Percentiles rank a stretch among this genome's conserved stretches.
Conservation (phyloP, 1,139 yeast species). For the Diutina pseudorugosa region DNA sequence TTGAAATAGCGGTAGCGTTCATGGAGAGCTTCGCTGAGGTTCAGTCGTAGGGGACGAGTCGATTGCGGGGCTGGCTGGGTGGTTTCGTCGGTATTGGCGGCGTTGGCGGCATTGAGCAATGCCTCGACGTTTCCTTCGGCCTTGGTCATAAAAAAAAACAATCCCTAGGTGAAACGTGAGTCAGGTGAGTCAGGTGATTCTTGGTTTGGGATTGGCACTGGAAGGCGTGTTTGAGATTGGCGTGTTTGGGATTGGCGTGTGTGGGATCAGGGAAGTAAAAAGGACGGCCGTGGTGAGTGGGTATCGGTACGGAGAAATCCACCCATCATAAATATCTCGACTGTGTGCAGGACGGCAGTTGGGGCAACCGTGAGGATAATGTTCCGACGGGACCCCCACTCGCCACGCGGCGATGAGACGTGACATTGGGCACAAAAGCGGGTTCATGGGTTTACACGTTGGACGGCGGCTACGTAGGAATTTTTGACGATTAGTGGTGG, state of each 20-base stretch:
- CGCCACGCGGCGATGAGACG: not conserved
- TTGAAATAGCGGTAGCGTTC: conserved; percentile 1
- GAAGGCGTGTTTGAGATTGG: not conserved
- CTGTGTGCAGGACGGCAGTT: not conserved
- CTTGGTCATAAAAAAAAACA: not conserved
- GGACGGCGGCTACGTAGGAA: no score
- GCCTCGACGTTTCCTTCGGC: conserved; percentile 4
- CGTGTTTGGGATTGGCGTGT: not conserved
- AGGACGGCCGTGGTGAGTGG: no score
- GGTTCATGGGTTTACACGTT: no score
- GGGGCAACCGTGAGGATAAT: no score
- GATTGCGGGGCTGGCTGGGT: not conserved
- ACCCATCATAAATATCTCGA: not conserved
- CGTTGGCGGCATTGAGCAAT: not conserved
- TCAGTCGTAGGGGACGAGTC: not conserved
- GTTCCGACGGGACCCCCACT: not conserved
- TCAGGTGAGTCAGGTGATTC: no score
- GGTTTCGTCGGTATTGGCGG: not conserved
- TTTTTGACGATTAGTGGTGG: no score
- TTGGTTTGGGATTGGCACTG: not conserved
- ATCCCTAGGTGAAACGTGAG: not conserved
- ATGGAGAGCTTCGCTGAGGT: not conserved
- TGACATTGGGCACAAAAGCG: not conserved
- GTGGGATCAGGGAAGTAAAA: no score
- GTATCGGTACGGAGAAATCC: not conserved